A percentile compares a stretch with the other conserved stretches of the same genome.
Evolutionary conservation across 1,139 yeast species (phyloP).

Genomic region (Hanseniaspora gamundiae): DNA sequence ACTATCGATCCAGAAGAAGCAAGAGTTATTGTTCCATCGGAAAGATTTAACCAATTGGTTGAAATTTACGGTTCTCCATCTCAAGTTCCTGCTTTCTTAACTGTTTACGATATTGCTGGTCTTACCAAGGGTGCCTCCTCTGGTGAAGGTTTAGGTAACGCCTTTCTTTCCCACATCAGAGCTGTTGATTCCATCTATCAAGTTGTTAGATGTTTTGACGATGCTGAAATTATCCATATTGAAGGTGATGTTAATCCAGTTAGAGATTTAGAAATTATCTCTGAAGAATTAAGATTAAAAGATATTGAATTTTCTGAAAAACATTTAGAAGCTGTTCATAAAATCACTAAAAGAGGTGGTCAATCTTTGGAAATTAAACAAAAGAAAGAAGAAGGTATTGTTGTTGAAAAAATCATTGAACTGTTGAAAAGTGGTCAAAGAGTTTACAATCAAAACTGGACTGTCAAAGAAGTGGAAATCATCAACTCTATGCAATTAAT

Average conservation of each 20-base stretch:
- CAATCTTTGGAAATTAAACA: slow-evolving; percentile 92
- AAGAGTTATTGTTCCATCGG: slow-evolving; percentile 89
- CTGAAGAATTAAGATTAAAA: slow-evolving; percentile 85
- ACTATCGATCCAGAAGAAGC: slow-evolving; percentile 99
- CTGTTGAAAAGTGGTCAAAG: slow-evolving; percentile 76
- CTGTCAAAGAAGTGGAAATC: slow-evolving; percentile 76
- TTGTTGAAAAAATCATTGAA: slow-evolving; percentile 64
- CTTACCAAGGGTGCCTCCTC: slow-evolving; percentile 93
- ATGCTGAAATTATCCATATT: slow-evolving; percentile 93
- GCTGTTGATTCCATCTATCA: slow-evolving; percentile 98
- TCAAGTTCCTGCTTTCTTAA: slow-evolving; percentile 86
- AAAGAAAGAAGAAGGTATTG: slow-evolving; percentile 81
- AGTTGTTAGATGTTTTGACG: slow-evolving; percentile 96
- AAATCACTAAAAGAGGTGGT: slow-evolving; percentile 87
- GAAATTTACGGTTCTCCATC: slow-evolving; percentile 62
- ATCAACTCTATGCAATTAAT: slow-evolving; percentile 79
- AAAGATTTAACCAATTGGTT: slow-evolving; percentile 68
- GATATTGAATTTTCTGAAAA: slow-evolving; percentile 91
- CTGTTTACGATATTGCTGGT: slow-evolving; percentile 96
- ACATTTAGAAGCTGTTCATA: slow-evolving; percentile 79
- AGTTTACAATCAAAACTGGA: slow-evolving; percentile 86
- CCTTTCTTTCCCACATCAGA: slow-evolving; percentile 92
- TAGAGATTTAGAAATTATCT: slow-evolving; percentile 87
- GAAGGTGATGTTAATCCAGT: slow-evolving; percentile 97
- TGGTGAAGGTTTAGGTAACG: slow-evolving; percentile 98